A percentile compares a stretch with the other conserved stretches of the same genome.
phyloP scores from a whole-genome alignment of 371 early-diverging fungal genomes.

The Vairimorpha apis region DNA sequence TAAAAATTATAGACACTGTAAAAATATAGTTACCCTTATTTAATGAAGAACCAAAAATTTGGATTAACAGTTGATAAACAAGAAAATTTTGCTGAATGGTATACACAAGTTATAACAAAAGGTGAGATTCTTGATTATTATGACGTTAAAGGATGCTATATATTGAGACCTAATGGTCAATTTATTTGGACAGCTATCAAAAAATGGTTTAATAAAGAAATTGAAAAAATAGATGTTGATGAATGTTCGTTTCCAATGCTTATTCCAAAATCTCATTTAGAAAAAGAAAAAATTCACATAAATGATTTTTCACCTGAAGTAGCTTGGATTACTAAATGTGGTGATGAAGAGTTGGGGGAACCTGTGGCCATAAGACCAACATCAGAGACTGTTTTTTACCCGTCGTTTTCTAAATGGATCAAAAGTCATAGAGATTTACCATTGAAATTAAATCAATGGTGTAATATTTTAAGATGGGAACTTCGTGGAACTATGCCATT shows the following conservation, averaged over 20 bases:
- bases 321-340: conserved; percentile 96
- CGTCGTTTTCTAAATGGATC: conserved; percentile 95
- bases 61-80: conserved; percentile 84
- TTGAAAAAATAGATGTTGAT: conserved; percentile 84
- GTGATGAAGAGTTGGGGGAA: conserved; percentile 79
- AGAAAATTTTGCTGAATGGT: conserved; percentile 66
- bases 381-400: conserved; percentile 99
- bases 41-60: conserved; percentile 66
- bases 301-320: conserved; percentile 99
- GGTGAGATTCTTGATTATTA: conserved; percentile 97
- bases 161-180: conserved; percentile 89
- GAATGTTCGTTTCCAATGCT: conserved; percentile 99
- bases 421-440: conserved; percentile 95
- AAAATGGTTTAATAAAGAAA: conserved; percentile 80
- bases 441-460: conserved; percentile 97
- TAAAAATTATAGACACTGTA: too few relatives aligned
- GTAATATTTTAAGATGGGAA: conserved; percentile 99
- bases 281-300: conserved; percentile 95
- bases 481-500: conserved; percentile 97
- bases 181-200: conserved; percentile 80
- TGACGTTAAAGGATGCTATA: conserved; percentile 96
- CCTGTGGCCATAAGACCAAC: conserved; percentile 98
- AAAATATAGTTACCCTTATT: too few relatives aligned
- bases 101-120: conserved; percentile 70
- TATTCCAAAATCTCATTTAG: conserved; percentile 77